Percentiles rank a stretch among this genome's conserved stretches.
phyloP scores from a whole-genome alignment of 352 stramenopile species.

The Globisporangium cystogenes region DNA sequence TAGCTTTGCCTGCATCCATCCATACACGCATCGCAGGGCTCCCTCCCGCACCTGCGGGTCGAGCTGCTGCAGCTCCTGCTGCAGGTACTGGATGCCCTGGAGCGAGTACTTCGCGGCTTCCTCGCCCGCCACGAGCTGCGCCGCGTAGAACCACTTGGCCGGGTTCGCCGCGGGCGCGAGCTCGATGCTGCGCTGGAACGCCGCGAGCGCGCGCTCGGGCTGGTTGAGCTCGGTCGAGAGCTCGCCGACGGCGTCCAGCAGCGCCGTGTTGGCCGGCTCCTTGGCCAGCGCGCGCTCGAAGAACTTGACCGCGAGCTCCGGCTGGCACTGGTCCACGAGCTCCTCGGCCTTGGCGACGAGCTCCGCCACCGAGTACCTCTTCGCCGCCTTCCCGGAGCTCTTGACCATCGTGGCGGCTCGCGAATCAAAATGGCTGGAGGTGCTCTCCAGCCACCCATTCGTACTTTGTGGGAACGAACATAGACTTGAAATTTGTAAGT shows the following conservation, averaged over 20 bases:
- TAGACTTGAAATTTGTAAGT: conserved; percentile 3
- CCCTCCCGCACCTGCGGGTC: conserved; percentile 14
- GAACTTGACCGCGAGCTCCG: conserved; percentile 80
- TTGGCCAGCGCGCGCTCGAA: conserved; percentile 72
- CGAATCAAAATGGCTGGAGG: background rate
- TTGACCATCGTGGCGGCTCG: conserved; percentile 21
- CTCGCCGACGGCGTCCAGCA: conserved; percentile 79
- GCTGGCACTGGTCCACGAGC: conserved; percentile 82
- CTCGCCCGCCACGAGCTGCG: conserved; percentile 70
- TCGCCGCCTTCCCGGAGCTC: conserved; percentile 9
- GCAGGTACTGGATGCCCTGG: conserved; percentile 66
- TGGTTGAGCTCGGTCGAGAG: conserved; percentile 80
- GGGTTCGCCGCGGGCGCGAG: conserved; percentile 68
- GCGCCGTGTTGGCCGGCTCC: conserved; percentile 58
- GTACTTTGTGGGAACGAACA: background rate
- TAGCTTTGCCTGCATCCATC: background rate
- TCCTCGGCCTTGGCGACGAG: conserved; percentile 79
- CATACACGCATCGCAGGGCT: no score
- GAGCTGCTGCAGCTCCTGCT: conserved; percentile 41
- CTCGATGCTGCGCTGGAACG: conserved; percentile 66
- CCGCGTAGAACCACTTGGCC: conserved; percentile 83
- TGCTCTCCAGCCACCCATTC: no score
- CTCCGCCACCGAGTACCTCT: conserved; percentile 55
- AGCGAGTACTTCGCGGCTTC: conserved; percentile 63
- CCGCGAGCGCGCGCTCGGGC: conserved; percentile 61